phyloP scores from a whole-genome alignment of 169 alveolate genomes.

The Cryptosporidium meleagridis region DNA sequence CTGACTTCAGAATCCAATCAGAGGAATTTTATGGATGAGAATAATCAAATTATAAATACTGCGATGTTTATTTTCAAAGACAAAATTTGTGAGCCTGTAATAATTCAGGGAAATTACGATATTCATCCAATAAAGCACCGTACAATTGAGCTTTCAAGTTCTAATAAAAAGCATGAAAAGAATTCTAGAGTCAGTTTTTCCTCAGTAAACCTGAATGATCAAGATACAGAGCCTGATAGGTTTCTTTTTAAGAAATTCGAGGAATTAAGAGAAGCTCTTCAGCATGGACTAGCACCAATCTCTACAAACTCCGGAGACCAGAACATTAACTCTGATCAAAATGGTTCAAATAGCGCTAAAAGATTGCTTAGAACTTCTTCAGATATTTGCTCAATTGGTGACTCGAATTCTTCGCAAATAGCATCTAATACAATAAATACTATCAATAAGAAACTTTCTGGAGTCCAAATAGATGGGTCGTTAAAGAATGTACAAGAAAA shows the following conservation, averaged over 20 bases:
- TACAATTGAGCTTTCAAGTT: neutral
- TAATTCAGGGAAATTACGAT: slow-evolving; percentile 23
- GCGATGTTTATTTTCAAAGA: slow-evolving; percentile 67
- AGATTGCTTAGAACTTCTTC: neutral
- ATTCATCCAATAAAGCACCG: slow-evolving; percentile 40
- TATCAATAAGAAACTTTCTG: neutral
- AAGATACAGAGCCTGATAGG: slow-evolving; percentile 62
- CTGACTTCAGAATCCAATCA: neutral
- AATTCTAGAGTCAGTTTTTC: slow-evolving; percentile 7
- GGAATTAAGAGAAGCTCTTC: slow-evolving; percentile 70
- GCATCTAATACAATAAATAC: neutral
- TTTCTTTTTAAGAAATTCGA: slow-evolving; percentile 70
- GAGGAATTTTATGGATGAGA: neutral
- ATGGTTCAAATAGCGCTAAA: neutral
- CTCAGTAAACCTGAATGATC: neutral
- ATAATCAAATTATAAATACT: slow-evolving; percentile 16
- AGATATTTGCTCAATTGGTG: neutral
- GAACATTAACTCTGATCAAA: neutral
- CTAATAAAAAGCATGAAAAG: neutral
- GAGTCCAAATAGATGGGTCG: neutral
- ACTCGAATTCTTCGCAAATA: neutral
- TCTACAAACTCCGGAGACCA: slow-evolving; percentile 3
- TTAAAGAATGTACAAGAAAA: neutral
- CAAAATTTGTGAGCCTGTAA: slow-evolving; percentile 58
- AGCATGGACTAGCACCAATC: slow-evolving; percentile 45